phyloP scores from a whole-genome alignment of 352 stramenopile genomes.

The Phytophthora litchii region DNA sequence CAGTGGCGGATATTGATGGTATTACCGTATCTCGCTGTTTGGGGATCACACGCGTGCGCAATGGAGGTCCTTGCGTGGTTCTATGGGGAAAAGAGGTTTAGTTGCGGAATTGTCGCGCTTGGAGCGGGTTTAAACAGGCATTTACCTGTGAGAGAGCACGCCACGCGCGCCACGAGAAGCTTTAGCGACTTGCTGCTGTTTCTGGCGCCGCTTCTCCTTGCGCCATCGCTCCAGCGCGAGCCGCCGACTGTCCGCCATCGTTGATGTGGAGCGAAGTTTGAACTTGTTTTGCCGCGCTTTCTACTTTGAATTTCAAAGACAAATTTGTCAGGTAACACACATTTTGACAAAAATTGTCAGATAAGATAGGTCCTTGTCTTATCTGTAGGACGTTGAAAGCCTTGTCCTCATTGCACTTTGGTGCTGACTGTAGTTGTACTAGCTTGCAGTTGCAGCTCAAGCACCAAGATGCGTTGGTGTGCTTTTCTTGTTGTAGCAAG shows the following conservation, averaged over 20 bases:
- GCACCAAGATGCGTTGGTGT: too few species aligned
- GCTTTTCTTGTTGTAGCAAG: too few species aligned
- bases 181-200: conserved; percentile 6
- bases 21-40: not conserved
- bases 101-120: not conserved
- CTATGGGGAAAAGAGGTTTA: conserved; percentile 5
- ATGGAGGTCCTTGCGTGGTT: not conserved
- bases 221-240: conserved; percentile 75
- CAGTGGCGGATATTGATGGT: not conserved
- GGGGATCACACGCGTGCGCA: not conserved
- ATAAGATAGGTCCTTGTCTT: too few species aligned
- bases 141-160: conserved; percentile 25
- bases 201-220: conserved; percentile 42
- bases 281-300: conserved; percentile 16
- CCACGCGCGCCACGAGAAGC: conserved; percentile 4
- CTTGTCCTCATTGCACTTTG: too few species aligned
- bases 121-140: not conserved
- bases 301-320: not conserved
- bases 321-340: too few species aligned
- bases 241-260: conserved; percentile 61
- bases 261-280: conserved; percentile 22
- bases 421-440: too few species aligned
- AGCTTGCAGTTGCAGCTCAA: too few species aligned
- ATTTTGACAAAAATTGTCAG: too few species aligned
- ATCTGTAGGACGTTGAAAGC: too few species aligned